Base-by-base conservation (phyloP, 2,329 filamentous ascomycete genomes). In the Ophiostoma triangulosporum region DNA sequence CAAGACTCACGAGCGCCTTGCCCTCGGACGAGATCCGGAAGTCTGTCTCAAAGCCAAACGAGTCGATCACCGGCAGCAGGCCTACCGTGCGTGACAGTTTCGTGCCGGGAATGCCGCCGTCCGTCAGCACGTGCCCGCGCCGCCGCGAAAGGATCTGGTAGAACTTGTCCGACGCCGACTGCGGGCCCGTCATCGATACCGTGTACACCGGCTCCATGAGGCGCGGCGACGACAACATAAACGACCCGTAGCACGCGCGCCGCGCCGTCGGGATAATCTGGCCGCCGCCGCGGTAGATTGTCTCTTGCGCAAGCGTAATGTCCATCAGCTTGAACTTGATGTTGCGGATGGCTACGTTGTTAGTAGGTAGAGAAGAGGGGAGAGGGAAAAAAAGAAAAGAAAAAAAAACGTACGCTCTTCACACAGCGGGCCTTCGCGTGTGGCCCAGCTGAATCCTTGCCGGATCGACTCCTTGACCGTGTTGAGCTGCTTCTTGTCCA, bases 11-110 rank as follows among this genome's bases (percentile, higher is more conserved):
- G 63, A 88, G 90, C 54, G 90, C 89, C 66, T 89, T 84, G 51
- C 93, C 91, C 71, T 96, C 88, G 0, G 91, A 96, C 69, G 95
- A 90, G 64, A 97, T 97, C 58, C 93, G 78, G 55, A 98, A 75
- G 71, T 98, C 93, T 14, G 93, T 97, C 73, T 98, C 93, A 68
- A 98, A 97, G 20, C 93, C 93, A 64, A 98, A 98, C 29, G 84
- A 89, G 72, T 98, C 93, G 64, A 98, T 95, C 56, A 97, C 93
- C 9, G 93, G 93, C 54, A 98, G 82, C 50, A 97, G 75, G 3
- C 93, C 93, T 62, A 84, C 86, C 52, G 96, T 90, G 22, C 86
- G 84, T 69, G 96, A 97, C 11, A 98, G 77, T 4, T 91, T 93
- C 9, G 93, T 97, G 24, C 93, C 93, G 0, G 91, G 89, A 57